These are phyloP conservation scores for Phoenix dactylifera DNA, from an alignment of 176 grass and related monocot species.

Conservation along the genomic window DNA sequence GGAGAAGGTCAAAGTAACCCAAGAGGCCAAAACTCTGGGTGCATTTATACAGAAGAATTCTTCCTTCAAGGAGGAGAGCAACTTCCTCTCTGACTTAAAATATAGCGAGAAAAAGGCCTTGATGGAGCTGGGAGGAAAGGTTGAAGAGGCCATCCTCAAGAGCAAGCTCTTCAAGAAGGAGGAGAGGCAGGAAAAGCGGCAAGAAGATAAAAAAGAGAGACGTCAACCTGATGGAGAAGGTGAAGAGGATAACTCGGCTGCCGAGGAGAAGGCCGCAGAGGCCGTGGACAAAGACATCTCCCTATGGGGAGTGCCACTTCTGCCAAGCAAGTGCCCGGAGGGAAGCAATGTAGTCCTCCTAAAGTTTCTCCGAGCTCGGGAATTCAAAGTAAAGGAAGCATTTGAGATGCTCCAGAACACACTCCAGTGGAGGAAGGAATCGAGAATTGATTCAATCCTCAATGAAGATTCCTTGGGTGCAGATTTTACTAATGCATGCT, in stretches of 20 bases:
- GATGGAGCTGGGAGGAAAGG: constrained; percentile 47
- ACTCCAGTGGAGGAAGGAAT: constrained; percentile 66
- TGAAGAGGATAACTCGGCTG: too few species aligned
- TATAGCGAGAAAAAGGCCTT: constrained; percentile 68
- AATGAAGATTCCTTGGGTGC: constrained; percentile 8
- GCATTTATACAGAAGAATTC: constrained; percentile 27
- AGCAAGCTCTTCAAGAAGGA: constrained; percentile 35
- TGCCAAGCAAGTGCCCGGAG: constrained; percentile 59
- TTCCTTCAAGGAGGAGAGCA: constrained; percentile 91
- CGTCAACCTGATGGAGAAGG: too few species aligned
- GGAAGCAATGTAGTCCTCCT: constrained; percentile 66
- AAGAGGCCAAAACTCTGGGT: too few species aligned
- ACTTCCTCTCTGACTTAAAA: constrained; percentile 68
- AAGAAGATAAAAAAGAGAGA: too few species aligned
- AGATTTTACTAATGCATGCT: constrained; percentile 43
- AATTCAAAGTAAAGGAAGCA: constrained; percentile 80
- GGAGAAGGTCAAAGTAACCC: too few species aligned
- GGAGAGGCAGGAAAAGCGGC: not conserved
- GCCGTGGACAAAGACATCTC: constrained; percentile 34
- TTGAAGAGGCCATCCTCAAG: constrained; percentile 57
- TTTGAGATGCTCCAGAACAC: constrained; percentile 76
- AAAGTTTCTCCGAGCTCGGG: constrained; percentile 94
- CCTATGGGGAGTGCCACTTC: constrained; percentile 81
- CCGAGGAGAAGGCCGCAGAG: not conserved
- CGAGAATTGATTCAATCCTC: constrained; percentile 24